Evolutionary conservation across 371 early-diverging fungal genomes (phyloP), one percentile per base, ranked within the genome.

Genomic region (Amoeboaphelidium occidentale): DNA sequence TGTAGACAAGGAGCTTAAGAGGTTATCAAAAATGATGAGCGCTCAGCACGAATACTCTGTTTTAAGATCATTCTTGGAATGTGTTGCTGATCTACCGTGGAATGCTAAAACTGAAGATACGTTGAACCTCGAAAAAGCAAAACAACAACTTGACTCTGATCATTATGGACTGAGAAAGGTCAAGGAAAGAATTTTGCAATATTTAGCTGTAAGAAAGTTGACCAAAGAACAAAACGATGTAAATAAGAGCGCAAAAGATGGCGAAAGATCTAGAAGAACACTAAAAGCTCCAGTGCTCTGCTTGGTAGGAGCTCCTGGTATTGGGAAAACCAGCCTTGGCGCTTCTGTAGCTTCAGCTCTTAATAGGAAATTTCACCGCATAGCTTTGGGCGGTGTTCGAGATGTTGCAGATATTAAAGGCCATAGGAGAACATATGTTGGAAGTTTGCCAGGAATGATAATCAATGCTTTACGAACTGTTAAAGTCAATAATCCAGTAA

Each of bases 401-500:
- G 86, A 88, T 53, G 86, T 83, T 60, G 79, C 84, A 2, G 86
- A 86, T 53, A 80, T 89, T 54, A 69, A 32, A 22, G 89, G 89
- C 0, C 89, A 89, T 60, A 70, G 86, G 13, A 67, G 86, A 20
- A 89, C 89, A 10, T 89, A 89, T 65, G 74, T 86, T 25, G 89
- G 84, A 22, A 76, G 84, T 21, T 63, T 84, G 65, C 89, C 89
- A 2, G 89, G 89, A 13, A 54, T 80, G 10, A 73, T 89, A 41
- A 69, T 84, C n/a, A 81, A 83, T 51, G 83, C 76, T 0, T 46
- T 85, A 45, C 63, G 71, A 24, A 66, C 73, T 49, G 69, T 69
- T 43, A 79, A 78, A 17, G 78, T 78, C 25, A 76, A 72, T 50
- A 81, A 85, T 55, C 89, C 86, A 0, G 75, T 84, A 2, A 69